Conservation (phyloP, 441 rosid genomes). For the Dalechampia spathulata region DNA sequence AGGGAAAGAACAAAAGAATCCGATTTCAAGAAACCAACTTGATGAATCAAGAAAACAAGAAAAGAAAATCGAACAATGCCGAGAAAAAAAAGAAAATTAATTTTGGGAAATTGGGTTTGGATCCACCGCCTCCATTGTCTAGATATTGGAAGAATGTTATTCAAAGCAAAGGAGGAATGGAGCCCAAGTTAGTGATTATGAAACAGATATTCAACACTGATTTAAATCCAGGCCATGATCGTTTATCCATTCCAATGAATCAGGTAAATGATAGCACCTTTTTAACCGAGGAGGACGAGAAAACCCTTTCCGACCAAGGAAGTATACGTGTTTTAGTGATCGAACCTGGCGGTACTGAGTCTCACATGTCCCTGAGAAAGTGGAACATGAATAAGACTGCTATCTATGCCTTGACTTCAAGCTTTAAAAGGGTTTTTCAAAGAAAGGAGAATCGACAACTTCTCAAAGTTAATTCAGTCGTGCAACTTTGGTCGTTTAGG, state of each 20-base stretch:
- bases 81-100: neutral
- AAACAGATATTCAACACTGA: neutral
- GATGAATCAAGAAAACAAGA: neutral
- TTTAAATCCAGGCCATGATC: neutral
- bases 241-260: neutral
- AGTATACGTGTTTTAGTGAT: neutral
- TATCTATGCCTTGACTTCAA: neutral
- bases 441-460: neutral
- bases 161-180: neutral
- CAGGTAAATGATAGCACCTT: neutral
- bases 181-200: conserved; percentile 2
- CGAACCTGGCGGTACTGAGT: neutral
- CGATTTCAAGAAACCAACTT: too few relatives aligned
- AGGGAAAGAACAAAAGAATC: too few relatives aligned
- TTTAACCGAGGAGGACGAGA: neutral
- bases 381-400: neutral
- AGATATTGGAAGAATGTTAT: neutral
- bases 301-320: too few relatives aligned
- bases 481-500: conserved; percentile 7
- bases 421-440: neutral
- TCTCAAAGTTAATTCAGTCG: neutral
- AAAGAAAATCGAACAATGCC: neutral
- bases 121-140: neutral
- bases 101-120: neutral
- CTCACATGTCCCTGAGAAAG: neutral